phyloP scores from a whole-genome alignment of 208 protist genomes.

The Trypanosoma melophagium region DNA sequence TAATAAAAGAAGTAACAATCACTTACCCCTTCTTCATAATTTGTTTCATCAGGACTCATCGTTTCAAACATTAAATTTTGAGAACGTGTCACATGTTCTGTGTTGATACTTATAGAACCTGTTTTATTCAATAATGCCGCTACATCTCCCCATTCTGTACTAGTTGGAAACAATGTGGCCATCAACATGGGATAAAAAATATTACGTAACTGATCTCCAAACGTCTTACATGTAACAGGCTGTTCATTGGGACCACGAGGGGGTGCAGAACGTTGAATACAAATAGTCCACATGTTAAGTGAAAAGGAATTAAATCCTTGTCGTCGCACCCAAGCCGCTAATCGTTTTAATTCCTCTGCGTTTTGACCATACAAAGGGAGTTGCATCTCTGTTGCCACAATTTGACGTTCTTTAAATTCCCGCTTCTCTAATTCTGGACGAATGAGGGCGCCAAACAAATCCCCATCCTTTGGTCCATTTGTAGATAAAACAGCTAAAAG shows the following conservation, averaged over 20 bases:
- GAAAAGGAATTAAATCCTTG: slow-evolving; percentile 86
- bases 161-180: slow-evolving; percentile 92
- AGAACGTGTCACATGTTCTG: slow-evolving; percentile 38
- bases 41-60: slow-evolving; percentile 56
- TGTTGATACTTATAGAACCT: slow-evolving; percentile 92
- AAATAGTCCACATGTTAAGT: slow-evolving; percentile 74
- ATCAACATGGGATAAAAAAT: slow-evolving; percentile 99
- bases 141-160: slow-evolving; percentile 85
- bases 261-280: slow-evolving; percentile 43
- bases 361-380: slow-evolving; percentile 74
- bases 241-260: slow-evolving; percentile 45
- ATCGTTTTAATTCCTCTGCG: slow-evolving; percentile 55
- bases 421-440: slow-evolving; percentile 74
- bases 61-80: slow-evolving; percentile 49
- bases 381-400: slow-evolving; percentile 70
- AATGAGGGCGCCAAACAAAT: slow-evolving; percentile 79
- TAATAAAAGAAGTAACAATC: slow-evolving; percentile 99
- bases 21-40: slow-evolving; percentile 82
- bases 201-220: slow-evolving; percentile 86
- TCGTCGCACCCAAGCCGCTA: slow-evolving; percentile 77
- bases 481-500: slow-evolving; percentile 78
- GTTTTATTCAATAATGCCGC: slow-evolving; percentile 94
- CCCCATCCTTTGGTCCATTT: slow-evolving; percentile 66
- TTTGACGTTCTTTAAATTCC: slow-evolving; percentile 64
- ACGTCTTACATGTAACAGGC: slow-evolving; percentile 44